These are phyloP conservation scores for Ailanthus altissimus DNA, from an alignment of 345 rosid species.

Conservation along the genomic window DNA sequence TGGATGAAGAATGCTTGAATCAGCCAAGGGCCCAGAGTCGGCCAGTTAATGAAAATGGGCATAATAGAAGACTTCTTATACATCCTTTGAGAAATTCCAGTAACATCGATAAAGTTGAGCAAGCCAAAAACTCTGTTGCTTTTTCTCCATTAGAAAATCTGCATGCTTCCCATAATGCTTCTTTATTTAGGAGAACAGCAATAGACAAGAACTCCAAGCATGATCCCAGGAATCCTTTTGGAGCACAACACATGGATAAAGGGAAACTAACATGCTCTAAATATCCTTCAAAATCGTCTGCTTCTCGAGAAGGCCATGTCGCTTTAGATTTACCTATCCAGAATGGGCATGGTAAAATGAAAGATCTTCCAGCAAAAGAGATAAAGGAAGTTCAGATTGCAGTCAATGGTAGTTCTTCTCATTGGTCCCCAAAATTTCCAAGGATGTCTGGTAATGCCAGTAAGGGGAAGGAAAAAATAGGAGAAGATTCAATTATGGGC, in stretches of 20 bases:
- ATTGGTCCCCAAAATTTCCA: slow-evolving; percentile 30
- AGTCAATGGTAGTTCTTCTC: slow-evolving; percentile 29
- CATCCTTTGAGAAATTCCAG: slow-evolving; percentile 33
- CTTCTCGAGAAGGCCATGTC: slow-evolving; percentile 29
- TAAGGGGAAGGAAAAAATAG: slow-evolving; percentile 77
- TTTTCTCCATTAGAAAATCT: slow-evolving; percentile 28
- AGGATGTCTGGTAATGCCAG: slow-evolving; percentile 28
- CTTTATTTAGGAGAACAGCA: slow-evolving; percentile 47
- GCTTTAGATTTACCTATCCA: slow-evolving; percentile 31
- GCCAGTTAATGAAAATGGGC: slow-evolving; percentile 36
- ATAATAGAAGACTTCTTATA: slow-evolving; percentile 26
- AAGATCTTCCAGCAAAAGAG: slow-evolving; percentile 31
- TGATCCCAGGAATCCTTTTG: slow-evolving; percentile 28
- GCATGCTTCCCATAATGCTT: slow-evolving; percentile 28
- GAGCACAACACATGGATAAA: slow-evolving; percentile 38
- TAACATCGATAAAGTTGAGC: slow-evolving; percentile 31
- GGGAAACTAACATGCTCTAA: slow-evolving; percentile 39
- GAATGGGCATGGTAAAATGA: slow-evolving; percentile 32
- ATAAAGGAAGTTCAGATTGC: slow-evolving; percentile 26
- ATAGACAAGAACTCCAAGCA: slow-evolving; percentile 33
- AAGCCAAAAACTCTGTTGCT: slow-evolving; percentile 20
- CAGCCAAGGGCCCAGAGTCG: slow-evolving; percentile 29
- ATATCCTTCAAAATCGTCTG: slow-evolving; percentile 24
- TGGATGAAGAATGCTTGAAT: slow-evolving; percentile 36
- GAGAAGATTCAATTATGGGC: slow-evolving; percentile 35